Evolutionary conservation across 306 rosid genomes (phyloP), one percentile per base, ranked within the genome.

Genomic region (Glycine tomentella): DNA sequence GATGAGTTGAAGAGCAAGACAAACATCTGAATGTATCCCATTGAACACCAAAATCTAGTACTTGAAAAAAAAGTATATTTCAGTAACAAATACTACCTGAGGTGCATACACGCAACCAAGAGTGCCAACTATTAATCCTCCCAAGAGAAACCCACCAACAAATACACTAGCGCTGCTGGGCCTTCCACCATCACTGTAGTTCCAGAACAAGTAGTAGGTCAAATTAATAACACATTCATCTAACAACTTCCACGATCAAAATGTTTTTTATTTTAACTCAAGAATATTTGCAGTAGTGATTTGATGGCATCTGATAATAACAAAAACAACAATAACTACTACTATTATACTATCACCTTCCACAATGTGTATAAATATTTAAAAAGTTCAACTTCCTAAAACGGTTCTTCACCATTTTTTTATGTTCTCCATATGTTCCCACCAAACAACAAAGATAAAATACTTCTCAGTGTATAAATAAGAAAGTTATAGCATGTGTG

Each of bases 51-150:
- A 58, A 51, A 77, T 80, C 64, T 59, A 66, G 65, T 42, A 25
- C 72, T 76, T 75, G 75, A 9, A 83, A 53, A n/a, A n/a, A n/a
- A 65, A 65, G 74, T 76, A 79, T n/a, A 46, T 34, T 5, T 15
- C 12, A 69, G 36, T 34, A 79, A 80, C 12, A 76, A 80, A 38
- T 38, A 64, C 72, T 55, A 95, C 99, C 99, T 95, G 96, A 79
- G 98, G 99, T 69, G 98, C 99, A 86, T 90, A 95, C n/a, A 93
- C 99, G 52, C 94, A 90, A 56, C 93, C 96, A 64, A 95, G 90
- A 13, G 99, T 85, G 80, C 99, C 99, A 82, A 91, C 96, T 59
- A 91, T 83, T 76, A 95, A 87, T 84, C 98, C 99, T 81, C 98
- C 99, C 90, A 95, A 83, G 80, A 95, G 82, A 84, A 95, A 95